Percentiles rank a stretch among this genome's conserved stretches.
These are phyloP conservation scores for Cystoisospora suis DNA, from an alignment of 169 alveolate genomes.

Conservation along the genomic window DNA sequence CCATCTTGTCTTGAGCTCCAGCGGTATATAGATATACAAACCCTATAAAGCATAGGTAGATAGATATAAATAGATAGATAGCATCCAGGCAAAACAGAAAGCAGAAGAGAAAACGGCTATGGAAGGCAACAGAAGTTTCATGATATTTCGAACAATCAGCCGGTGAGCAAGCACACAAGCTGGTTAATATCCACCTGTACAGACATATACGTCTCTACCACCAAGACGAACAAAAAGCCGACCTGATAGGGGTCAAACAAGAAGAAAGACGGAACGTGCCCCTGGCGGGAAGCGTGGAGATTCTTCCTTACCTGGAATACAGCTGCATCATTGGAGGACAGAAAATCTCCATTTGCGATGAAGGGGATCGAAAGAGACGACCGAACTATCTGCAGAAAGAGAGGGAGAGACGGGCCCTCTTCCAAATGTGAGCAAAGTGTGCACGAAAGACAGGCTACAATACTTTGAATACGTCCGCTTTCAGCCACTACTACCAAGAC, in stretches of 20 bases:
- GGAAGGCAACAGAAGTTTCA: not conserved
- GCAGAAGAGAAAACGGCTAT: not conserved
- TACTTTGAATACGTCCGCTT: too few species aligned
- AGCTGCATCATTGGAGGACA: constrained; percentile 43
- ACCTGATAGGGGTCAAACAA: too few species aligned
- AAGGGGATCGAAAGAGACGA: constrained; percentile 48
- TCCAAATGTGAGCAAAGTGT: too few species aligned
- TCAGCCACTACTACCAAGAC: too few species aligned
- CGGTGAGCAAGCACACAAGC: not conserved
- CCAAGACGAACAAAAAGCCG: not conserved
- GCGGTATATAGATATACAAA: too few species aligned
- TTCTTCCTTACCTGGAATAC: constrained; percentile 61
- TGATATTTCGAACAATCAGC: not conserved
- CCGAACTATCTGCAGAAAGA: constrained; percentile 28
- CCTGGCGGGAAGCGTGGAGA: too few species aligned
- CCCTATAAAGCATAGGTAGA: not conserved
- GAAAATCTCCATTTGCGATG: constrained; percentile 66
- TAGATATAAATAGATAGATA: not conserved
- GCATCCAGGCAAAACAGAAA: not conserved
- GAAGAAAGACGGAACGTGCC: too few species aligned
- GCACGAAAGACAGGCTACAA: too few species aligned
- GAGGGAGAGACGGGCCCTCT: too few species aligned
- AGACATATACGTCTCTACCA: not conserved
- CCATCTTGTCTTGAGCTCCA: too few species aligned
- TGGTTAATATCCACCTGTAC: not conserved